A percentile compares a stretch with the other conserved stretches of the same genome.
Conservation (phyloP, 495 filamentous ascomycete species). For the Xeromyces bisporus region DNA sequence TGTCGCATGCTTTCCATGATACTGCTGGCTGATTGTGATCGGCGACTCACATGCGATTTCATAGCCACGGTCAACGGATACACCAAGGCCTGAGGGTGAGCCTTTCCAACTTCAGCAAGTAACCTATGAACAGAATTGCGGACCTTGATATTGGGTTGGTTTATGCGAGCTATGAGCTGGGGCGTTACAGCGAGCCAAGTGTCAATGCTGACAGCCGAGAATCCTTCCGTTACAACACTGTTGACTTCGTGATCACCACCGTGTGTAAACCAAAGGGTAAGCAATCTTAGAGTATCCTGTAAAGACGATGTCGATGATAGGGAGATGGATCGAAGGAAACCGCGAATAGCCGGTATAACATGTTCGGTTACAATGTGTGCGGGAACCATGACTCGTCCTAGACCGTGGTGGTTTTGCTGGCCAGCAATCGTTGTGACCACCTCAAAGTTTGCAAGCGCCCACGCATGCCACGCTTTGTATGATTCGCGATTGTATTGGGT, state of each 20-base stretch:
- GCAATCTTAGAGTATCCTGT: conserved; percentile 81
- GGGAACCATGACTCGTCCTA: conserved; percentile 31
- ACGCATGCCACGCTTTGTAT: conserved; percentile 98
- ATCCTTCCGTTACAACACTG: conserved; percentile 69
- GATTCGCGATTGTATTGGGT: conserved; percentile 83
- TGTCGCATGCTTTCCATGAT: conserved; percentile 98
- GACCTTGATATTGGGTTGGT: conserved; percentile 75
- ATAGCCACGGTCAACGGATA: conserved; percentile 97
- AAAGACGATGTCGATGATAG: conserved; percentile 80
- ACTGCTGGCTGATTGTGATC: conserved; percentile 66
- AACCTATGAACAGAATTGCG: conserved; percentile 81
- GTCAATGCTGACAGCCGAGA: conserved; percentile 79
- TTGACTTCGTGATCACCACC: conserved; percentile 81
- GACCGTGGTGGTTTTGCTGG: conserved; percentile 38
- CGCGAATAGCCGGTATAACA: conserved; percentile 82
- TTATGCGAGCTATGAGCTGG: conserved; percentile 92
- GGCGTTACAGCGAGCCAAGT: conserved; percentile 98
- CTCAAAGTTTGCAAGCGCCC: conserved; percentile 98
- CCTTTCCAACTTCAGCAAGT: conserved; percentile 75
- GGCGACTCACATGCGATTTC: conserved; percentile 70
- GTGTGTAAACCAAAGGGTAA: conserved; percentile 93
- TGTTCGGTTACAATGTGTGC: conserved; percentile 58
- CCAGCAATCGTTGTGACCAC: conserved; percentile 68
- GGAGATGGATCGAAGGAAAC: conserved; percentile 91
- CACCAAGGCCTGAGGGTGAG: conserved; percentile 95